Conservation (phyloP, 1,284 basidiomycete genomes). For the Phenoliferia sp. region DNA sequence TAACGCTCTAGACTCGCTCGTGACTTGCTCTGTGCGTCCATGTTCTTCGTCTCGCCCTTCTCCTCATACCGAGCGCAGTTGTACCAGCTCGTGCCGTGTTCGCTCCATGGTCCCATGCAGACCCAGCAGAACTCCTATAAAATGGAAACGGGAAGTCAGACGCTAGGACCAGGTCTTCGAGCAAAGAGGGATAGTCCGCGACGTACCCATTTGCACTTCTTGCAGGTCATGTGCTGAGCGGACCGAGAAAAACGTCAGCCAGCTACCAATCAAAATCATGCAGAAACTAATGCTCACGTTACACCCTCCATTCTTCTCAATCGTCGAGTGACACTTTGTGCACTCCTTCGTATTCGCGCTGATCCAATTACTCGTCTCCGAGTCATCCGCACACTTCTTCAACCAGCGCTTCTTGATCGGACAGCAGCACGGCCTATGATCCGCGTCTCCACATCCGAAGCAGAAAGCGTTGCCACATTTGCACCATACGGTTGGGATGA, state of each 20-base stretch:
- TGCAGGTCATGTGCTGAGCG: conserved; percentile 92
- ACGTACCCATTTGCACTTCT: conserved; percentile 87
- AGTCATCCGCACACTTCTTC: conserved; percentile 95
- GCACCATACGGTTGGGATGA: conserved; percentile 87
- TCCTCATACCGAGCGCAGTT: conserved; percentile 97
- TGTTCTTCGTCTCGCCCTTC: conserved; percentile 61
- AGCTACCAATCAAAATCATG: not conserved
- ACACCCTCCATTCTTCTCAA: conserved; percentile 99
- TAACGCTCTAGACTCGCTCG: conserved; percentile 89
- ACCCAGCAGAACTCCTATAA: conserved; percentile 58
- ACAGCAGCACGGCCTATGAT: conserved; percentile 89
- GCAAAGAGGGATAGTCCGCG: not conserved
- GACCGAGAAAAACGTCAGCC: conserved; percentile 4
- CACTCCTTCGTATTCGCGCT: conserved; percentile 99
- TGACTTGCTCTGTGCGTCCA: conserved; percentile 77
- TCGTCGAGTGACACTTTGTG: conserved; percentile 87
- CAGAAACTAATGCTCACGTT: conserved; percentile 65
- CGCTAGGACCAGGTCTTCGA: not conserved
- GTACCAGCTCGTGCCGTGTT: conserved; percentile 96
- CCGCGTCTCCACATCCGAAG: conserved; percentile 82
- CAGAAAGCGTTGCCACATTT: conserved; percentile 71
- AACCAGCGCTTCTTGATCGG: conserved; percentile 86
- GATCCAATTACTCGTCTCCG: conserved; percentile 99
- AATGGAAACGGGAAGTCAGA: not conserved
- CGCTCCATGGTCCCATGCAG: conserved; percentile 83